Evolutionary conservation across 2,329 filamentous ascomycete genomes (phyloP).

Genomic region (Hymenoscyphus fraxineus): DNA sequence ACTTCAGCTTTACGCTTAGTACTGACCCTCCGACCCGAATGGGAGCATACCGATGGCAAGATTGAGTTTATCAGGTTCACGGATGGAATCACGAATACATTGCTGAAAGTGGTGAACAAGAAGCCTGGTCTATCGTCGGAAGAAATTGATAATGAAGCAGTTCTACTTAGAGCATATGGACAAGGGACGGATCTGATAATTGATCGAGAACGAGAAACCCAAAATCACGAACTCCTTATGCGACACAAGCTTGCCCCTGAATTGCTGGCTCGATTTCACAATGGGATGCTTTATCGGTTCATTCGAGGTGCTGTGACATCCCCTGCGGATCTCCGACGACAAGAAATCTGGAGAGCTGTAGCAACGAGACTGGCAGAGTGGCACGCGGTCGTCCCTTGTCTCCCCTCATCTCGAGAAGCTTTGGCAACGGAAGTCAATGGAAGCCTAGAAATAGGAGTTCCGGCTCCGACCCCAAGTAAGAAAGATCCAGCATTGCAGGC

Average conservation of each 20-base stretch:
- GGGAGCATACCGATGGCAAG: conserved; percentile 68
- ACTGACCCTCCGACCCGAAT: conserved; percentile 75
- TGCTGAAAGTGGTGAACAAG: conserved; percentile 73
- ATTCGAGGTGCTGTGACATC: conserved; percentile 77
- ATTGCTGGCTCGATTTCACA: conserved; percentile 87
- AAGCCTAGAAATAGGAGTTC: conserved; percentile 32
- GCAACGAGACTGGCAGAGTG: conserved; percentile 84
- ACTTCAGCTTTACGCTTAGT: conserved; percentile 77
- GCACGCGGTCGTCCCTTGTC: conserved; percentile 72
- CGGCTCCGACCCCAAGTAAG: conserved; percentile 32
- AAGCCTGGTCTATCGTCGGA: conserved; percentile 67
- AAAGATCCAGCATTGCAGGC: conserved; percentile 39
- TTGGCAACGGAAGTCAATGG: conserved; percentile 37
- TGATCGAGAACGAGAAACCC: conserved; percentile 80
- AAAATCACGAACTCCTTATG: conserved; percentile 83
- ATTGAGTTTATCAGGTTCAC: conserved; percentile 90
- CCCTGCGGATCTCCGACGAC: conserved; percentile 73
- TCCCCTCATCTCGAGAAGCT: conserved; percentile 37
- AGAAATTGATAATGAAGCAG: conserved; percentile 76
- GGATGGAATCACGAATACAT: conserved; percentile 96
- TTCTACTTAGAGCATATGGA: conserved; percentile 89
- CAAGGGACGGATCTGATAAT: conserved; percentile 93
- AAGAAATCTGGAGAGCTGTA: conserved; percentile 75
- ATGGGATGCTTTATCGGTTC: conserved; percentile 92
- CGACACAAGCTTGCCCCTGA: conserved; percentile 77